Evolutionary conservation across 108 stramenopile genomes (phyloP).

Genomic region (Pseudonitzschia multistriata): DNA sequence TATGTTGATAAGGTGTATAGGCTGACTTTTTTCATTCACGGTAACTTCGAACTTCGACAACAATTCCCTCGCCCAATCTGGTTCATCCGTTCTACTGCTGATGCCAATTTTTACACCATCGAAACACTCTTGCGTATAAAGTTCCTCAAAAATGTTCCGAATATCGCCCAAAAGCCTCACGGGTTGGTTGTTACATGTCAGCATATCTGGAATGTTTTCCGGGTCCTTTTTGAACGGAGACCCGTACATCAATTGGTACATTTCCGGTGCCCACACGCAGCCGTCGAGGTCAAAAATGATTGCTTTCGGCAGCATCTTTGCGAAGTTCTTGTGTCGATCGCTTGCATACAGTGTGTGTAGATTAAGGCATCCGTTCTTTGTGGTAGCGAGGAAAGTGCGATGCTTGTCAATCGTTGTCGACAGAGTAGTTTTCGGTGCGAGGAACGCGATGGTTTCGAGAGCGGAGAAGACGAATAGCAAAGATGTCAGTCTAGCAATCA

Average conservation of each 20-base stretch:
- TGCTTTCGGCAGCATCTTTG: slow-evolving; percentile 32
- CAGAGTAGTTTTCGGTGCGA: too few species aligned
- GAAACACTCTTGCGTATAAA: slow-evolving; percentile 16
- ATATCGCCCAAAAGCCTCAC: slow-evolving; percentile 37
- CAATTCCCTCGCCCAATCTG: slow-evolving; percentile 59
- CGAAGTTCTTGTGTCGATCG: not conserved
- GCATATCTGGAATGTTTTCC: slow-evolving; percentile 6
- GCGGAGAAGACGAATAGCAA: too few species aligned
- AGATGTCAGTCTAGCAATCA: too few species aligned
- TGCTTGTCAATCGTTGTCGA: too few species aligned
- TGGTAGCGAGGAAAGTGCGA: not conserved
- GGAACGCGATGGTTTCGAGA: too few species aligned
- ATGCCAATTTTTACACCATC: slow-evolving; percentile 40
- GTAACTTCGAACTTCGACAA: slow-evolving; percentile 53
- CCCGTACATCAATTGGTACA: slow-evolving; percentile 53
- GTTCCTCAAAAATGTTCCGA: slow-evolving; percentile 20
- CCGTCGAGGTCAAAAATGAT: slow-evolving; percentile 83
- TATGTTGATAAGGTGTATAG: slow-evolving; percentile 25
- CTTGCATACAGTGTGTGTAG: not conserved
- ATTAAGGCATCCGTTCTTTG: not conserved
- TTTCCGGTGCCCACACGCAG: slow-evolving; percentile 76
- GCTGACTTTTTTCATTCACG: slow-evolving; percentile 1
- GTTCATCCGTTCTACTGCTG: slow-evolving; percentile 69
- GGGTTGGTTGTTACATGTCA: slow-evolving; percentile 10
- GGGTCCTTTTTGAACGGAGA: slow-evolving; percentile 23